Percentiles rank a stretch among this genome's conserved stretches.
phyloP scores from a whole-genome alignment of 2,329 filamentous ascomycete genomes.

The Penicillium paneum region DNA sequence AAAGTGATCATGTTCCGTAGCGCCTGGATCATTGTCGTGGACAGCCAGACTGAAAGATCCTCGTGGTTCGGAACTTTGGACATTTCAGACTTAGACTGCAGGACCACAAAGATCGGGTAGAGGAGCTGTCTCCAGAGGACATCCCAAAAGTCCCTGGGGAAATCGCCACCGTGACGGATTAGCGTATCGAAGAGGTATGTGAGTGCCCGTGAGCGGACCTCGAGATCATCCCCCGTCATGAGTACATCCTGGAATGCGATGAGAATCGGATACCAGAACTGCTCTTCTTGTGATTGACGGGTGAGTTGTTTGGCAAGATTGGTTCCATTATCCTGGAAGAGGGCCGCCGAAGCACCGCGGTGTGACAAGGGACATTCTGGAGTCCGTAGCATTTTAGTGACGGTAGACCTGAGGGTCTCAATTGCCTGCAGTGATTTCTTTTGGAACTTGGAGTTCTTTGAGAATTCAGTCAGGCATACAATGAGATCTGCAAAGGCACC shows the following conservation, averaged over 20 bases:
- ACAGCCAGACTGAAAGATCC: conserved; percentile 96
- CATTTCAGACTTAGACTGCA: conserved; percentile 96
- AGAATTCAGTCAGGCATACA: conserved; percentile 95
- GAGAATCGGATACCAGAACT: conserved; percentile 97
- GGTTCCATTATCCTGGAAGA: conserved; percentile 46
- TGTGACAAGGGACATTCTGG: conserved; percentile 90
- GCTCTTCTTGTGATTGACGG: conserved; percentile 88
- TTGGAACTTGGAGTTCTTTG: conserved; percentile 97
- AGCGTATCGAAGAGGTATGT: conserved; percentile 97
- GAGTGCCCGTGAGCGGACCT: conserved; percentile 81
- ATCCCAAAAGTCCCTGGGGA: conserved; percentile 95
- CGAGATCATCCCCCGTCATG: conserved; percentile 98
- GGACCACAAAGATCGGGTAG: conserved; percentile 96
- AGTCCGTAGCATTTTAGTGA: conserved; percentile 91
- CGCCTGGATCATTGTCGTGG: conserved; percentile 98
- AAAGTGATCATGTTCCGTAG: conserved; percentile 97
- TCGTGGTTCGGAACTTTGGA: conserved; percentile 92
- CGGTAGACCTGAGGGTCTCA: conserved; percentile 87
- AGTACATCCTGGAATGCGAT: conserved; percentile 98
- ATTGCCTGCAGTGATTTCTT: conserved; percentile 97
- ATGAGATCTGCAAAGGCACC: conserved; percentile 95
- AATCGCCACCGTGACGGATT: conserved; percentile 83
- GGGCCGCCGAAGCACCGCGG: conserved; percentile 46
- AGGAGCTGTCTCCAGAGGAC: conserved; percentile 95
- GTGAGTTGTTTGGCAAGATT: conserved; percentile 61